Evolutionary conservation across 148 eudicot genomes (phyloP), one percentile per base, ranked within the genome.

Genomic region (Pharnaceum exiguum): DNA sequence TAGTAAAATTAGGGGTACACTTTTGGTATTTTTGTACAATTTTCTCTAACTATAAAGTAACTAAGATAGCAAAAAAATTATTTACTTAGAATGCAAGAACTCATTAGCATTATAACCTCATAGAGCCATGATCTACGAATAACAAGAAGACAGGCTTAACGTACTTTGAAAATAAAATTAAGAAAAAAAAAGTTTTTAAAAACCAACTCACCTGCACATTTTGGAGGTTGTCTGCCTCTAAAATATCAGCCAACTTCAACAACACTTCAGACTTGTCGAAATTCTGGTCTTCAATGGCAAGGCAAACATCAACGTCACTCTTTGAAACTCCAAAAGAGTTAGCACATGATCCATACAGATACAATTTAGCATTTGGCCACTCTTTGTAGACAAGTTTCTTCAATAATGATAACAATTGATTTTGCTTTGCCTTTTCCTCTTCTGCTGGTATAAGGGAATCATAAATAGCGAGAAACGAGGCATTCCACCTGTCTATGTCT

Each of bases 251-350:
- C 71, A 93, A 59, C 75, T 72, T 89, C 66, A 89, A 68, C 74
- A 93, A 76, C 72, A 89, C 60, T 52, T 76, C 82, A 50, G 89
- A 71, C 69, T 89, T 93, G 66, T 89, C 65, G n/a, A 74, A 46
- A 63, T 81, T 69, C 46, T 48, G 67, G 73, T 76, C 91, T 42
- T 71, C 78, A 53, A 81, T 76, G 33, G 80, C 69, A 62, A 93
- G 81, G 77, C 99, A 93, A 30, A 93, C 75, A 74, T 93, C 99
- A 67, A 93, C 80, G 62, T 93, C 99, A 70, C 99, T 89, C 70
- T 83, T 93, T n/a, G 80, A 69, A 55, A 93, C 84, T 59, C 95
- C 91, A 61, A 93, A 93, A 21, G 96, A 85, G 74, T 89, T 93
- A 50, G 91, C 96, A 71, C 96, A 86, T 16, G 99, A 93, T 63